Evolutionary conservation across 1,284 basidiomycete genomes (phyloP).

Genomic region (Marasmius sp.): DNA sequence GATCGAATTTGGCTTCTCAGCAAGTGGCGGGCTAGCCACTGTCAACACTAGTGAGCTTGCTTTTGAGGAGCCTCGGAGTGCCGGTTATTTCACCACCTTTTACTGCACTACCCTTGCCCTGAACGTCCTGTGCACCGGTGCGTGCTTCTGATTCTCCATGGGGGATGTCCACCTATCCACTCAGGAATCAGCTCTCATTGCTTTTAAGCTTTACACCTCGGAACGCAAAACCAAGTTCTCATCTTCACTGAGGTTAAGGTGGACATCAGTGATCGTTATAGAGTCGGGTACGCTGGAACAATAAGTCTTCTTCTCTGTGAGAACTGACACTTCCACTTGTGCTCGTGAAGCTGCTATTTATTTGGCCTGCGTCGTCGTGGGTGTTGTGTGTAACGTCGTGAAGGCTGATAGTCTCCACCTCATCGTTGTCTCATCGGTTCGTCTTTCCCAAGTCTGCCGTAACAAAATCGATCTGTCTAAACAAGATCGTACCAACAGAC

Average conservation of each 20-base stretch:
- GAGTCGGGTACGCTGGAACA: constrained; percentile 6
- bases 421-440: no score
- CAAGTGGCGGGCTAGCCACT: constrained; percentile 3
- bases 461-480: no score
- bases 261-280: constrained; percentile 6
- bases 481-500: no score
- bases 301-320: no score
- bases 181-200: constrained; percentile 3
- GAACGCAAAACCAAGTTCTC: constrained; percentile 1
- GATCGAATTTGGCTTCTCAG: not conserved
- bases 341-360: no score
- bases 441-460: no score
- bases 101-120: constrained; percentile 8
- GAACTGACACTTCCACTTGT: no score
- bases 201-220: constrained; percentile 1
- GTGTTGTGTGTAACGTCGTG: constrained; percentile 5
- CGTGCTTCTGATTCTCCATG: not conserved
- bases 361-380: constrained; percentile 4
- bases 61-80: not conserved
- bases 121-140: constrained; percentile 11
- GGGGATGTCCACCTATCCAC: not conserved
- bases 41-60: not conserved
- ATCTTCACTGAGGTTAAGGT: constrained; percentile 4
- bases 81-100: constrained; percentile 2
- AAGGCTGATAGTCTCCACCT: not conserved